Base-by-base conservation (phyloP, 225 moss, liverwort and hornwort genomes). In the Physcomitrellopsis africana region DNA sequence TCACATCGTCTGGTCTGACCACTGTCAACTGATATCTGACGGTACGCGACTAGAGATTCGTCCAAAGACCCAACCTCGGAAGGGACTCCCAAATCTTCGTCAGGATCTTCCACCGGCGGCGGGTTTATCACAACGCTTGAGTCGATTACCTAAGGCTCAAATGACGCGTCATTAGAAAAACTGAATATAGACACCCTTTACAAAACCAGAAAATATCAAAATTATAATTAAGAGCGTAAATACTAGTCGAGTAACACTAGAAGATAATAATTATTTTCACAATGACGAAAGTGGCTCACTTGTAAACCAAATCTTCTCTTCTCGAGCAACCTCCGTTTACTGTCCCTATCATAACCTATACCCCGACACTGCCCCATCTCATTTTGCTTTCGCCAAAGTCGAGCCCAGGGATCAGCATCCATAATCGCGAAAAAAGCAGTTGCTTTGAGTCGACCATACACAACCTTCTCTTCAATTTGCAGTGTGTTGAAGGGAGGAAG, bases 21-120 rank as follows among this genome's bases (percentile, higher is more conserved):
- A 53, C 73, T 93, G 46, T 99, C 96, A 11, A 85, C 90, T 57
- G 94, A 85, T 79, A 97, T 92, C 16, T 92, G 88, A 76, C 97
- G 88, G 71, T 87, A 81, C 8, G 85, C 92, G 47, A 83, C 37
- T 44, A 82, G 80, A 69, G 76, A 86, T 67, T 91, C 87, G 67
- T 90, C 85, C 77, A 79, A 27, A 8, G 81, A 89, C 69, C 81
- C 81, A 60, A 29, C 80, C 54, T 80, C 81, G 27, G 80, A 76
- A 76, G 60, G 77, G 42, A 82, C 87, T 72, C 59, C 81, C 57
- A 79, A 61, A 63, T 83, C 86, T 52, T 87, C 92, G 15, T 77
- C 85, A 20, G 57, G 65, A 26, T 81, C 78, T 61, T 79, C 82
- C 49, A 81, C 75, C 19, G 80, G 61, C 29, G 79, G 74, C 20